Evolutionary conservation across 2,329 filamentous ascomycete species (phyloP), one percentile per base, ranked within the genome.

Genomic region (Amylocarpus encephaloides): DNA sequence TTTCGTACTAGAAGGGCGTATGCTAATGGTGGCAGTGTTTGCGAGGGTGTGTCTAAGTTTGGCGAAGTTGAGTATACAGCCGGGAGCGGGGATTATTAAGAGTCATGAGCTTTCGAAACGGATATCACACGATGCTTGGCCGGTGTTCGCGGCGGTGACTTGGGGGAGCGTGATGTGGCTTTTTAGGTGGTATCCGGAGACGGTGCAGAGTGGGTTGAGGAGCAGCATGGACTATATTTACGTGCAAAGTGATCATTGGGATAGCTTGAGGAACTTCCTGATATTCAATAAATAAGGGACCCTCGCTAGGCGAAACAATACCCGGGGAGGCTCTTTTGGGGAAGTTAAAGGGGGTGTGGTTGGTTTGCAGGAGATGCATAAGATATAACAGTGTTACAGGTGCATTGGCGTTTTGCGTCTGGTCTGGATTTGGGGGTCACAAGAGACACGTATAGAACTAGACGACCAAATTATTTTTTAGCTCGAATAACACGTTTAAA

Each of bases 191-290:
- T 84, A 97, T 72, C 90, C 93, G 5, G 88, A 94, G 62, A 88
- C 87, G 50, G 78, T 98, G 66, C 93, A 96, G 76, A 82, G 84
- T 53, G 96, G 91, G 68, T 71, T 98, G 75, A 80, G 89, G 68
- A 91, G 83, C 71, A 96, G 90, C 73, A 98, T 98, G 93, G 88
- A 82, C 62, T 98, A 98, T 66, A 95, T 98, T 75, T 98, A 92
- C 67, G 77, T 82, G 52, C 86, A 97, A 68, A 89, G 87, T 57
- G 86, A 96, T 64, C 77, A 86, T 52, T 98, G 92, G 89, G 86
- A 95, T 65, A 86, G 85, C 35, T 73, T 95, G 66, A 75, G 85
- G 68, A 97, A 85, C 59, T 82, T 97, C 63, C 64, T 95, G 16
- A 85, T 88, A 78, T 86, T 95, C 69, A 97, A 97, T 61, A 81